Conservation (phyloP, 352 stramenopile genomes). For the Pythium grandisporangium region DNA sequence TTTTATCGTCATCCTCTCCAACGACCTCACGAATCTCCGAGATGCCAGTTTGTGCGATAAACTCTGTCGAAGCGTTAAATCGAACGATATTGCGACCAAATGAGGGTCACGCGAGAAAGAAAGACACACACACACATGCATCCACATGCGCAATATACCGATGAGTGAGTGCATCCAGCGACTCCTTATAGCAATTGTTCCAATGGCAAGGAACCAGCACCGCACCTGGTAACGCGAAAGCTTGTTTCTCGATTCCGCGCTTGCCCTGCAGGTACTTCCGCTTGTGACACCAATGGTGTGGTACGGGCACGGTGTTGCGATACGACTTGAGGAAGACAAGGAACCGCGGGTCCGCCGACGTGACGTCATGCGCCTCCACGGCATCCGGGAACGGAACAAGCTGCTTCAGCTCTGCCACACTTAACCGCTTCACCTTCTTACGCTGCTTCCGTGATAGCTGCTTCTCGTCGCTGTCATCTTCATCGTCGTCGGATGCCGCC, state of each 20-base stretch:
- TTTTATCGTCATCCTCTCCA: constrained; percentile 83
- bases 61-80: too few relatives aligned
- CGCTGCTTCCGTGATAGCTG: constrained; percentile 88
- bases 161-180: too few relatives aligned
- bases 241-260: constrained; percentile 93
- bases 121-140: too few relatives aligned
- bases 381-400: constrained; percentile 90
- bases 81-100: too few relatives aligned
- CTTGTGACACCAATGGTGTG: constrained; percentile 96
- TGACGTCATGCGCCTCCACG: constrained; percentile 97
- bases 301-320: constrained; percentile 94
- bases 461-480: constrained; percentile 21
- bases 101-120: too few relatives aligned
- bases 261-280: constrained; percentile 98
- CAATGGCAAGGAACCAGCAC: too few relatives aligned
- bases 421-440: constrained; percentile 91
- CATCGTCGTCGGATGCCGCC: constrained; percentile 7
- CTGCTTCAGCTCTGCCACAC: constrained; percentile 96
- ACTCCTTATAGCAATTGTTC: too few relatives aligned
- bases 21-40: constrained; percentile 66
- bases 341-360: constrained; percentile 91
- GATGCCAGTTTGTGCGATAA: constrained; percentile 96
- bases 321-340: constrained; percentile 95
- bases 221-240: constrained; percentile 86
- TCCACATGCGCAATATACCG: too few relatives aligned